A percentile compares a stretch with the other conserved stretches of the same genome.
These are phyloP conservation scores for Viridothelium virens DNA, from an alignment of 495 filamentous ascomycete species.

Conservation along the genomic window DNA sequence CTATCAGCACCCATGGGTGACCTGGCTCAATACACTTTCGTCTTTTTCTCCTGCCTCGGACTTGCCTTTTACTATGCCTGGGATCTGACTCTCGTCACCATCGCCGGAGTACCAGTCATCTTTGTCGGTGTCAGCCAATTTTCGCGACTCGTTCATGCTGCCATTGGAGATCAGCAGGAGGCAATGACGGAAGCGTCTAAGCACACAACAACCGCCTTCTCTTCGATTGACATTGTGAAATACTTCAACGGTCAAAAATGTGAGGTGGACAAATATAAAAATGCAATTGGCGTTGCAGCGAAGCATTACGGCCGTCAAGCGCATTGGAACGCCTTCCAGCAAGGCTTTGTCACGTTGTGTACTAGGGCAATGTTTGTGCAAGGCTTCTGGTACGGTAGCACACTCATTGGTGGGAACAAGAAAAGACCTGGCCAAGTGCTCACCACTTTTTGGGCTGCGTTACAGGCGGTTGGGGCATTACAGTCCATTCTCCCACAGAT, in stretches of 20 bases:
- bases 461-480: conserved; percentile 66
- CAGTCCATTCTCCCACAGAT: conserved; percentile 67
- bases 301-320: conserved; percentile 61
- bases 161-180: conserved; percentile 59
- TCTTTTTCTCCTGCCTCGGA: conserved; percentile 52
- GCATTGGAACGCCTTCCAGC: conserved; percentile 57
- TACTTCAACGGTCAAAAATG: conserved; percentile 69
- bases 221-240: conserved; percentile 79
- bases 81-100: conserved; percentile 75
- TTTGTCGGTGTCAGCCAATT: conserved; percentile 50
- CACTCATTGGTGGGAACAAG: conserved; percentile 49
- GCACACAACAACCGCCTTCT: conserved; percentile 57
- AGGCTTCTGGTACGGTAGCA: conserved; percentile 83
- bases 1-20: conserved; percentile 72
- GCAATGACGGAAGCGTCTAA: conserved; percentile 68
- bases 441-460: conserved; percentile 76
- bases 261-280: conserved; percentile 59
- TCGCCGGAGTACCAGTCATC: conserved; percentile 66
- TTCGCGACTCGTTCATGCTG: conserved; percentile 53
- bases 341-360: conserved; percentile 63
- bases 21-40: conserved; percentile 52
- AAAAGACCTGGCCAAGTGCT: conserved; percentile 62
- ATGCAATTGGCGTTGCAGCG: conserved; percentile 51
- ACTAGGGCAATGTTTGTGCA: conserved; percentile 76
- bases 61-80: conserved; percentile 73